phyloP scores from a whole-genome alignment of 2,329 filamentous ascomycete species.

The Claviceps pazoutovae region DNA sequence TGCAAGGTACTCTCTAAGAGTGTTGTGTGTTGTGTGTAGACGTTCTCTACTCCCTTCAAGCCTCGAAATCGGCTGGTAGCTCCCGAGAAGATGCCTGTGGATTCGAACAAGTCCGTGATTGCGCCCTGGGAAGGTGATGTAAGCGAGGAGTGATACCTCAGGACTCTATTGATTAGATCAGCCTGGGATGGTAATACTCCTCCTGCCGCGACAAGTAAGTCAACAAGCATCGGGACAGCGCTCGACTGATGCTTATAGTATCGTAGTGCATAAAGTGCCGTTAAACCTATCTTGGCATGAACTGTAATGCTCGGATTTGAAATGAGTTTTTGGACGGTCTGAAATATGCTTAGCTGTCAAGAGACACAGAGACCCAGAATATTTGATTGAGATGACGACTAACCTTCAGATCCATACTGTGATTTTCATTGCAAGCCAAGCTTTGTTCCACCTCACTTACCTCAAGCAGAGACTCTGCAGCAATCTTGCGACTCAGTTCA shows the following conservation, averaged over 20 bases:
- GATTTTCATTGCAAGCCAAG: constrained; percentile 91
- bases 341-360: constrained; percentile 11
- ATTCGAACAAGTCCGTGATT: constrained; percentile 85
- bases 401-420: constrained; percentile 81
- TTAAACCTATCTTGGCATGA: constrained; percentile 76
- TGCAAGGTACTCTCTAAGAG: constrained; percentile 77
- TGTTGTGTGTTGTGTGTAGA: constrained; percentile 95
- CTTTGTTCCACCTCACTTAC: constrained; percentile 96
- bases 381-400: constrained; percentile 7
- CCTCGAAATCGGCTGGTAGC: constrained; percentile 83
- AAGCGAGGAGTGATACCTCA: constrained; percentile 76
- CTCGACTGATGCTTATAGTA: constrained; percentile 81
- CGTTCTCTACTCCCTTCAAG: constrained; percentile 93
- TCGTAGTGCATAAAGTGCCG: constrained; percentile 86
- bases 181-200: constrained; percentile 63
- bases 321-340: constrained; percentile 78
- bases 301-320: constrained; percentile 62
- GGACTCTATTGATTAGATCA: constrained; percentile 66
- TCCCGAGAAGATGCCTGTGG: constrained; percentile 78
- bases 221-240: constrained; percentile 69
- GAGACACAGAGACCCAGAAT: not conserved
- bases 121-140: constrained; percentile 60
- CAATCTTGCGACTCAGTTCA: constrained; percentile 79
- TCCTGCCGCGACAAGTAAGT: constrained; percentile 75
- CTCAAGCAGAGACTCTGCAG: constrained; percentile 76